Percentiles rank a stretch among this genome's conserved stretches.
Evolutionary conservation across 805 yeast species (phyloP).

Genomic region (Saccharomycopsis sp.): DNA sequence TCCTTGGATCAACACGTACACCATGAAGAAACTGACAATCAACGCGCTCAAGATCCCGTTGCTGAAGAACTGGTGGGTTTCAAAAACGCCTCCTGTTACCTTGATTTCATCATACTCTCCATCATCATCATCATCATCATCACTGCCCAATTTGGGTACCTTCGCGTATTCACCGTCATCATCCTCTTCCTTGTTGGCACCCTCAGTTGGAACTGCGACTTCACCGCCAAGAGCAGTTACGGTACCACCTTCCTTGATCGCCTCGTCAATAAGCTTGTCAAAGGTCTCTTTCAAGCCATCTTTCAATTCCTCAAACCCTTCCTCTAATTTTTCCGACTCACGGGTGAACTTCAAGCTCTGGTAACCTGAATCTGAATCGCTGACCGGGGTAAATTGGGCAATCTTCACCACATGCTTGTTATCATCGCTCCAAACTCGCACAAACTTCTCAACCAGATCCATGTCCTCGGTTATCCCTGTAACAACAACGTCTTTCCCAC

Average conservation of each 20-base stretch:
- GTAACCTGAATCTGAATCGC: too few species aligned
- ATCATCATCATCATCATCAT: neutral
- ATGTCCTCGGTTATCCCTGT: neutral
- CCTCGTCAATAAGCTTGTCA: constrained; percentile 15
- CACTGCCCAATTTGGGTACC: neutral
- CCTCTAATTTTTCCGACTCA: too few species aligned
- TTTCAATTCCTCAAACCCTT: neutral
- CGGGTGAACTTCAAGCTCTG: too few species aligned
- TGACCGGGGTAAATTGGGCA: constrained; percentile 1
- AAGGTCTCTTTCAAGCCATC: constrained; percentile 15
- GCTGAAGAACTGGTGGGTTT: constrained; percentile 61
- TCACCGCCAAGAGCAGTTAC: constrained; percentile 9
- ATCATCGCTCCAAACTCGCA: too few species aligned
- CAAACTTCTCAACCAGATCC: neutral
- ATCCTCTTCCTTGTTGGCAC: neutral
- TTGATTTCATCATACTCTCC: constrained; percentile 9
- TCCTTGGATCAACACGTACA: constrained; percentile 42
- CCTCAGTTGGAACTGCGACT: too few species aligned
- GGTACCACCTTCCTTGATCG: constrained; percentile 12
- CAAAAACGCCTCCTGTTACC: constrained; percentile 36
- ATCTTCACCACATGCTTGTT: neutral
- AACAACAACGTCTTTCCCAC: neutral
- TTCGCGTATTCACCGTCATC: constrained; percentile 1
- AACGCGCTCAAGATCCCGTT: constrained; percentile 65
- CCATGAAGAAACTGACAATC: constrained; percentile 45